phyloP scores from a whole-genome alignment of 1,284 basidiomycete species.

The Moesziomyces parantarcticus region DNA sequence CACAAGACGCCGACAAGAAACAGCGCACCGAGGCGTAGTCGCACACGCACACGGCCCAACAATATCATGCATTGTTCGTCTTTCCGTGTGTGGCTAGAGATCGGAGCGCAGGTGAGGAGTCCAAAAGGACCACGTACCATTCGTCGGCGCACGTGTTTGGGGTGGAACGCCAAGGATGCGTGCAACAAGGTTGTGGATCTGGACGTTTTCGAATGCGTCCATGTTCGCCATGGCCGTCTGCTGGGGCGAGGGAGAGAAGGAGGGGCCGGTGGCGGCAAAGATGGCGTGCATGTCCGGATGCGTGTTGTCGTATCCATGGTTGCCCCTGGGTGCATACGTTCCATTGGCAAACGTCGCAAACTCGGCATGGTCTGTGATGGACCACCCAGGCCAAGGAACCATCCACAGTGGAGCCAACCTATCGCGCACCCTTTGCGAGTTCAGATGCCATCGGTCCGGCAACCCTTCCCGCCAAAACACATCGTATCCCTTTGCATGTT shows the following conservation, averaged over 20 bases:
- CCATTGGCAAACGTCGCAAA: conserved; percentile 70
- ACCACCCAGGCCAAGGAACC: conserved; percentile 42
- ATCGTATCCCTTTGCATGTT: conserved; percentile 5
- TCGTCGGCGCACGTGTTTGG: conserved; percentile 10
- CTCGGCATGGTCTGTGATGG: conserved; percentile 26
- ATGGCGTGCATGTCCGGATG: conserved; percentile 83
- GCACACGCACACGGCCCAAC: background rate
- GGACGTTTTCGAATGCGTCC: conserved; percentile 82
- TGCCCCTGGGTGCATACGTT: conserved; percentile 71
- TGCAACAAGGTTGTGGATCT: conserved; percentile 84
- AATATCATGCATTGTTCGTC: no score
- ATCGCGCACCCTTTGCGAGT: conserved; percentile 9
- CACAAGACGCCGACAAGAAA: conserved; percentile 33
- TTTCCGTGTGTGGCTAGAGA: conserved; percentile 4
- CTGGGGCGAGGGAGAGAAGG: conserved; percentile 72
- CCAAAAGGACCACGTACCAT: conserved; percentile 33
- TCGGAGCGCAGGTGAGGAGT: conserved; percentile 22
- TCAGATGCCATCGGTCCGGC: conserved; percentile 21
- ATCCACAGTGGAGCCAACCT: conserved; percentile 32
- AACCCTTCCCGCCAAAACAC: conserved; percentile 20
- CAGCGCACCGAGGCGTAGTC: conserved; percentile 28
- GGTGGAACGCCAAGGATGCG: conserved; percentile 77
- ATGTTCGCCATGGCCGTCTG: conserved; percentile 59
- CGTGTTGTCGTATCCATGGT: conserved; percentile 84
- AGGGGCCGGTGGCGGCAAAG: conserved; percentile 89